Evolutionary conservation across 768 basidiomycete genomes (phyloP), one percentile per base, ranked within the genome.

Genomic region (Pleurotus tuber-regium): DNA sequence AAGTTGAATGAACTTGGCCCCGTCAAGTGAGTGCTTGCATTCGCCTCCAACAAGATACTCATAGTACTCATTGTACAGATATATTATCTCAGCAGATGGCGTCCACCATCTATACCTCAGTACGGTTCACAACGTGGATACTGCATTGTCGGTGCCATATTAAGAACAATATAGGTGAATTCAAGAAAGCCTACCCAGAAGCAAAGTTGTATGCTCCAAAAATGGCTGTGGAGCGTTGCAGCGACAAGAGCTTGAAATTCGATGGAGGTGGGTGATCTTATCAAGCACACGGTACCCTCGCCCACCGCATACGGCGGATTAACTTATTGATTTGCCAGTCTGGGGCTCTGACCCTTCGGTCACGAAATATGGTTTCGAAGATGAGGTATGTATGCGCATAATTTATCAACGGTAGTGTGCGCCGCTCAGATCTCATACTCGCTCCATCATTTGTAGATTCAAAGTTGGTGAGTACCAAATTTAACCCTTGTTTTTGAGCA

Each of bases 141-240:
- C 40, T 53, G 43, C 40, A 38, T 57, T 24, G 44, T 14, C 38
- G 38, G 9, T 18, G 21, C 38, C n/a, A 14, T 31, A 8, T 31
- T 14, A 31, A 7, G 14, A 14, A 8, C 30, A 23, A 8, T 42
- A 25, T 39, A 83, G 77, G 74, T 35, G 80, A 86, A 40, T 87
- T 77, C 66, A 85, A 85, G 66, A 77, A 76, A 59, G 75, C 76
- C n/a, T 92, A 85, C 58, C 87, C 87, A 0, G 64, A 73, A 14
- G 88, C 87, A 1, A 86, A 86, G 59, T 63, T 91, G 2, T 78
- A 92, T 44, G 87, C 86, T 0, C 84, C 88, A 1, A 75, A 73
- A 49, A 85, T 68, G 16, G 78, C 74, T 3, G 56, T 77, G 43
- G 66, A 73, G 52, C 79, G 81, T 54, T 78, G 78, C 58, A 69